Evolutionary conservation across 192 early-diverging fungal genomes (phyloP).

Genomic region (Coemansia sp.): DNA sequence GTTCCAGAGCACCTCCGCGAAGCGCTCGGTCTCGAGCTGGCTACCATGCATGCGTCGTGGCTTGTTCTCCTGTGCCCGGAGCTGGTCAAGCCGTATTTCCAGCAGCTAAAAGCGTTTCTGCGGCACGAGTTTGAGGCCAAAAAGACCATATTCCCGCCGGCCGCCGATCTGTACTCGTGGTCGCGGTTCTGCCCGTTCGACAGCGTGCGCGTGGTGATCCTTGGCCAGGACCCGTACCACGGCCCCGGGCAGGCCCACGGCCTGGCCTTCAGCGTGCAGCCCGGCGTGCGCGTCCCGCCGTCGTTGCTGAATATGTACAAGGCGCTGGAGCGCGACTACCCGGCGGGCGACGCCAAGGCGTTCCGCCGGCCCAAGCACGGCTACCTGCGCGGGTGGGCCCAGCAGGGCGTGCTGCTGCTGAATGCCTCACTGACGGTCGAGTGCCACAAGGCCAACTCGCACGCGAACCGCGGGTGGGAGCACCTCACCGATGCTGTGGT

Average conservation of each 20-base stretch:
- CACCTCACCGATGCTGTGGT: slow-evolving; percentile 83
- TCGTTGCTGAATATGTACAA: slow-evolving; percentile 91
- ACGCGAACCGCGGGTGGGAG: slow-evolving; percentile 81
- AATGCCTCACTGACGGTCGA: slow-evolving; percentile 88
- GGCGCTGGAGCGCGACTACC: slow-evolving; percentile 68
- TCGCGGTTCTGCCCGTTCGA: slow-evolving; percentile 66
- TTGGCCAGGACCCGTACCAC: slow-evolving; percentile 88
- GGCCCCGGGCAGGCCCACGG: slow-evolving; percentile 81
- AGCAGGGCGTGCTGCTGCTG: slow-evolving; percentile 84
- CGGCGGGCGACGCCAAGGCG: no score
- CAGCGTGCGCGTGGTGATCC: slow-evolving; percentile 78
- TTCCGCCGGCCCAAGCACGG: slow-evolving; percentile 76
- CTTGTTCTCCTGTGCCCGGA: slow-evolving; percentile 56
- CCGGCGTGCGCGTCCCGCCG: slow-evolving; percentile 73
- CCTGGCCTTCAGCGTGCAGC: slow-evolving; percentile 85
- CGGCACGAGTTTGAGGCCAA: slow-evolving; percentile 49
- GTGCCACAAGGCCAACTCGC: slow-evolving; percentile 72
- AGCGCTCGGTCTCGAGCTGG: slow-evolving; percentile 55
- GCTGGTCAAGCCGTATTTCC: slow-evolving; percentile 55
- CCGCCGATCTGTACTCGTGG: slow-evolving; percentile 78
- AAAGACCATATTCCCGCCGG: slow-evolving; percentile 69
- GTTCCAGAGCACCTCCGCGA: slow-evolving; percentile 8
- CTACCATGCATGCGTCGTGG: slow-evolving; percentile 75
- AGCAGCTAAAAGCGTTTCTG: slow-evolving; percentile 69
- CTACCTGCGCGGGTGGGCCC: slow-evolving; percentile 73